phyloP scores from a whole-genome alignment of 371 early-diverging fungal species.

The Dentiscutata heterogama region DNA sequence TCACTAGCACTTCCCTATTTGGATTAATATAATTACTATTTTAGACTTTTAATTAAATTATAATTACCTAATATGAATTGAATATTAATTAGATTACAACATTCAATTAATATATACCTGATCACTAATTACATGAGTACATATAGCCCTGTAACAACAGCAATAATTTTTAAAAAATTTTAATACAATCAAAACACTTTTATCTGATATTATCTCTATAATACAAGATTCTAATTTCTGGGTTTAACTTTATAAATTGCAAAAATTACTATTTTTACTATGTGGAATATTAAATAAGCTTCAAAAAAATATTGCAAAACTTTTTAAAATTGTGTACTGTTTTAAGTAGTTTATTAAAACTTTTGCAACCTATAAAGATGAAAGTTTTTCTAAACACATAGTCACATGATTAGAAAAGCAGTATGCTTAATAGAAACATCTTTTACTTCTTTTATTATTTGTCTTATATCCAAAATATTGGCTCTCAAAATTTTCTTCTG shows the following conservation, averaged over 20 bases:
- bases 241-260: neutral
- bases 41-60: too few species aligned
- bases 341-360: neutral
- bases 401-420: neutral
- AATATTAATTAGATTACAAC: too few species aligned
- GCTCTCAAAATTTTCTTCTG: neutral
- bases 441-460: neutral
- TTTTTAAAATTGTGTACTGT: neutral
- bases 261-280: too few species aligned
- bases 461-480: neutral
- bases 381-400: neutral
- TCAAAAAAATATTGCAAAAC: neutral
- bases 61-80: too few species aligned
- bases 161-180: too few species aligned
- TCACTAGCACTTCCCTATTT: too few species aligned
- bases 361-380: neutral
- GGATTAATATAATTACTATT: too few species aligned
- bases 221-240: neutral
- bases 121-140: too few species aligned
- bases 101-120: too few species aligned
- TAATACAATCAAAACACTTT: too few species aligned
- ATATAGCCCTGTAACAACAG: too few species aligned
- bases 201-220: neutral
- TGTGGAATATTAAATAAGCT: slow-evolving; percentile 7
- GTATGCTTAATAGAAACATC: neutral